Conservation (phyloP, 352 stramenopile genomes). For the Phytophthora macrochlamydospora region DNA sequence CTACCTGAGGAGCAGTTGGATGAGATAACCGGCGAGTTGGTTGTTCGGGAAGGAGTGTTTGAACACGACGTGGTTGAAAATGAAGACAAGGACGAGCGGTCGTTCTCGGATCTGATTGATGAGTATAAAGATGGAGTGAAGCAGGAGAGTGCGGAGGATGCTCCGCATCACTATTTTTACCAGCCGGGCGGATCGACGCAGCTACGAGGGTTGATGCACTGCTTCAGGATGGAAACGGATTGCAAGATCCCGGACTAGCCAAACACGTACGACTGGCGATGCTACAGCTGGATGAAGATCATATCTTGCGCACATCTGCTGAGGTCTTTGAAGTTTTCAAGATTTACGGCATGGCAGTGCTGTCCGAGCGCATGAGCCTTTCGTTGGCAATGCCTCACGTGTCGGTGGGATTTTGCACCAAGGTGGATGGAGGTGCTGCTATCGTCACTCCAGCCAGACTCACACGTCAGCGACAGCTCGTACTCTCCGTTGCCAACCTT, state of each 20-base stretch:
- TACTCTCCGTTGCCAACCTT: slow-evolving; percentile 67
- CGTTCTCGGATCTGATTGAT: slow-evolving; percentile 42
- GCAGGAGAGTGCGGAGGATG: not conserved
- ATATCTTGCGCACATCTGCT: slow-evolving; percentile 59
- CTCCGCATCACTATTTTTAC: slow-evolving; percentile 42
- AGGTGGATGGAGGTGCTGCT: slow-evolving; percentile 13
- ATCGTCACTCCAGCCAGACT: slow-evolving; percentile 49
- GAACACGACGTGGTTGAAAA: slow-evolving; percentile 24
- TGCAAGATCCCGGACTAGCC: not conserved
- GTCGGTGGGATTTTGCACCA: slow-evolving; percentile 11
- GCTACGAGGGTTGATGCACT: slow-evolving; percentile 1
- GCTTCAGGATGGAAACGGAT: not conserved
- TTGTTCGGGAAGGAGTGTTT: slow-evolving; percentile 47
- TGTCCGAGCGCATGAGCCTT: slow-evolving; percentile 71
- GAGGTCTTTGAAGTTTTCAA: slow-evolving; percentile 87
- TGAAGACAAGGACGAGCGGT: slow-evolving; percentile 27
- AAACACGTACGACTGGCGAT: slow-evolving; percentile 32
- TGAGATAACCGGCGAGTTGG: slow-evolving; percentile 55
- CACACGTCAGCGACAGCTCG: slow-evolving; percentile 57
- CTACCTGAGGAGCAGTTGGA: slow-evolving; percentile 66
- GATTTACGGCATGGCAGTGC: slow-evolving; percentile 79
- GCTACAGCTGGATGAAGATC: slow-evolving; percentile 32
- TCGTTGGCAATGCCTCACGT: slow-evolving; percentile 45
- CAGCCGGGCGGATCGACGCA: not conserved
- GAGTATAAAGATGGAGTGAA: slow-evolving; percentile 33